Percentiles rank a stretch among this genome's conserved stretches.
Evolutionary conservation across 2,329 filamentous ascomycete genomes (phyloP).

Genomic region (Botrytis deweyae): DNA sequence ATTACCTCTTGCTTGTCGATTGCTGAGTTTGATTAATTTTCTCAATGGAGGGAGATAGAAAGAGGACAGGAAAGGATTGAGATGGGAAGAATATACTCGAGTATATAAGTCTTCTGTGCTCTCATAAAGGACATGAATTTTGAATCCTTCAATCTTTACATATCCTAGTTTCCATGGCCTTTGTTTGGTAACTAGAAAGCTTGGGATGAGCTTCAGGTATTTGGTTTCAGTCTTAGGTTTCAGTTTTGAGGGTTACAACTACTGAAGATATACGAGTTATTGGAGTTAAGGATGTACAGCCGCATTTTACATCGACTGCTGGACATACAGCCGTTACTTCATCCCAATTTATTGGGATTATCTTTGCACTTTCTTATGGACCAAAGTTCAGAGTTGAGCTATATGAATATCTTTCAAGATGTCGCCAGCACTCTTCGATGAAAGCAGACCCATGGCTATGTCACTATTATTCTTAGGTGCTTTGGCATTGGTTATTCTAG

Average conservation of each 20-base stretch:
- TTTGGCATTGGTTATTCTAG: not conserved
- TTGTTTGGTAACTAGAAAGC: not conserved
- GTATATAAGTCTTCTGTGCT: not conserved
- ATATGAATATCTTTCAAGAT: not conserved
- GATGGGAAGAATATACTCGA: not conserved
- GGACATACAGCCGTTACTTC: not conserved
- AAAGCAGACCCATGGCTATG: not conserved
- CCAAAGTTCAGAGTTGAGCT: not conserved
- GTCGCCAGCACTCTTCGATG: not conserved
- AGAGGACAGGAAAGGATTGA: not conserved
- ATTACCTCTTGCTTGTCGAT: not conserved
- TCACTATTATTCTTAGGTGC: not conserved
- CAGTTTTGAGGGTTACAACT: not conserved
- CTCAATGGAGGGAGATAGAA: not conserved
- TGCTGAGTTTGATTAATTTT: not conserved
- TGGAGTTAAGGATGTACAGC: not conserved
- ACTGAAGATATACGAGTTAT: not conserved
- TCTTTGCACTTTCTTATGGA: not conserved
- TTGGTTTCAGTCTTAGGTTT: not conserved
- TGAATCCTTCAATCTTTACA: not conserved
- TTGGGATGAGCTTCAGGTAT: not conserved
- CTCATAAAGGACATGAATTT: not conserved
- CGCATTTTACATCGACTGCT: not conserved
- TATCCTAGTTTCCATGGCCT: not conserved
- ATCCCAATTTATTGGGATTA: too few species aligned